Evolutionary conservation across 2,329 filamentous ascomycete species (phyloP).

Genomic region (Phaeomoniella chlamydospora): DNA sequence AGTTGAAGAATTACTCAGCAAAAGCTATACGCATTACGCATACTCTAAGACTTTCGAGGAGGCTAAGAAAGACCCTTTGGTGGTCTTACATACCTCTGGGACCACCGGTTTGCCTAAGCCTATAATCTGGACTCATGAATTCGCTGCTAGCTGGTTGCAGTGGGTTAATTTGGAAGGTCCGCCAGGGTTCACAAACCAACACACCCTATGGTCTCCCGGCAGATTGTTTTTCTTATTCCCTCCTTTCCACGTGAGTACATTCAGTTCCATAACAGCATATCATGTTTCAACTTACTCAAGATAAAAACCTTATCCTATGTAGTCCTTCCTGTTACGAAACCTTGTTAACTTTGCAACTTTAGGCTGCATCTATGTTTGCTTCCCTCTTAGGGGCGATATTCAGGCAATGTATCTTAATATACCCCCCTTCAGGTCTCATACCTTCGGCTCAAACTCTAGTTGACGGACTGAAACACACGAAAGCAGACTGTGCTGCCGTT

Average conservation of each 20-base stretch:
- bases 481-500: slow-evolving; percentile 5
- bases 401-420: too few species aligned
- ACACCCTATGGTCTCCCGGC: slow-evolving; percentile 13
- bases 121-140: slow-evolving; percentile 12
- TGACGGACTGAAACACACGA: slow-evolving; percentile 7
- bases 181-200: slow-evolving; percentile 11
- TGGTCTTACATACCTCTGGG: slow-evolving; percentile 19
- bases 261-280: too few species aligned
- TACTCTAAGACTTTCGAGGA: slow-evolving; percentile 3
- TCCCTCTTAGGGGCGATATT: too few species aligned
- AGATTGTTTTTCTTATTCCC: slow-evolving; percentile 20
- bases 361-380: too few species aligned
- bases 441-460: slow-evolving; percentile 5
- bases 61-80: slow-evolving; percentile 5
- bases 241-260: slow-evolving; percentile 23
- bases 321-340: too few species aligned
- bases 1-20: slow-evolving; percentile 19
- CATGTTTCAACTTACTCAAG: too few species aligned
- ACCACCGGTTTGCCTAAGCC: slow-evolving; percentile 21
- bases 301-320: too few species aligned
- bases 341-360: too few species aligned
- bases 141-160: slow-evolving; percentile 5
- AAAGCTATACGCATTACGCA: slow-evolving; percentile 9
- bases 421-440: neutral
- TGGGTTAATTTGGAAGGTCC: slow-evolving; percentile 10